These are phyloP conservation scores for Cardamine occulta DNA, from an alignment of 345 rosid genomes.

Conservation along the genomic window DNA sequence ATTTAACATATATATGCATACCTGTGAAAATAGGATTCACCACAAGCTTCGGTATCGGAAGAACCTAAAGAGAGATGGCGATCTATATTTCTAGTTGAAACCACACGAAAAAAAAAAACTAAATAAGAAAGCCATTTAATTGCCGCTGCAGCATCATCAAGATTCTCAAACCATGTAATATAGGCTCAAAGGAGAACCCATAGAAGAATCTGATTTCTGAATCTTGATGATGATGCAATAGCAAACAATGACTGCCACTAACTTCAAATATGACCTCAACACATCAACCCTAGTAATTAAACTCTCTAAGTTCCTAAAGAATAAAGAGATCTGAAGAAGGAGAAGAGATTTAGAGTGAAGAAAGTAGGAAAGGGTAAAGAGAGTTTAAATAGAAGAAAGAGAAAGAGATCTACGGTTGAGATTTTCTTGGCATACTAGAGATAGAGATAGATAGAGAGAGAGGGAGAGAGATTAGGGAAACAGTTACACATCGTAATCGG, in stretches of 20 bases:
- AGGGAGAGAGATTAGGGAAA: conserved; percentile 39
- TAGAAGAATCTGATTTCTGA: conserved; percentile 42
- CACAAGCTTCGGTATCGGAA: neutral
- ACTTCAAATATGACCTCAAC: conserved; percentile 21
- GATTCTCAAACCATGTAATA: conserved; percentile 44
- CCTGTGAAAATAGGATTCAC: conserved; percentile 21
- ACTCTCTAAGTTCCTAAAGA: neutral
- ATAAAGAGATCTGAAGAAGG: conserved; percentile 24
- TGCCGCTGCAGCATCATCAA: conserved; percentile 50
- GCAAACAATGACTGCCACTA: conserved; percentile 40
- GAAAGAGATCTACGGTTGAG: conserved; percentile 37
- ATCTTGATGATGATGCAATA: conserved; percentile 48
- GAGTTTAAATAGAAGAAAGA: conserved; percentile 45
- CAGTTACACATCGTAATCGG: conserved; percentile 44
- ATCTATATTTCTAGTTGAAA: neutral
- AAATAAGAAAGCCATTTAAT: conserved; percentile 30
- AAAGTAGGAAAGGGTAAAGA: conserved; percentile 34
- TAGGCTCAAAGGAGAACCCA: conserved; percentile 29
- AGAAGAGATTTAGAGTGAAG: conserved; percentile 30
- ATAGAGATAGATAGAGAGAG: conserved; percentile 20
- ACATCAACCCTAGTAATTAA: conserved; percentile 11
- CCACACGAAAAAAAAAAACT: neutral
- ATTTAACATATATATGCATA: conserved; percentile 2
- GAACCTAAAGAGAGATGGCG: conserved; percentile 1
- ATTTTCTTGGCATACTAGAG: conserved; percentile 31